phyloP scores from a whole-genome alignment of 805 yeast species.

The Barnettozyma salicaria region DNA sequence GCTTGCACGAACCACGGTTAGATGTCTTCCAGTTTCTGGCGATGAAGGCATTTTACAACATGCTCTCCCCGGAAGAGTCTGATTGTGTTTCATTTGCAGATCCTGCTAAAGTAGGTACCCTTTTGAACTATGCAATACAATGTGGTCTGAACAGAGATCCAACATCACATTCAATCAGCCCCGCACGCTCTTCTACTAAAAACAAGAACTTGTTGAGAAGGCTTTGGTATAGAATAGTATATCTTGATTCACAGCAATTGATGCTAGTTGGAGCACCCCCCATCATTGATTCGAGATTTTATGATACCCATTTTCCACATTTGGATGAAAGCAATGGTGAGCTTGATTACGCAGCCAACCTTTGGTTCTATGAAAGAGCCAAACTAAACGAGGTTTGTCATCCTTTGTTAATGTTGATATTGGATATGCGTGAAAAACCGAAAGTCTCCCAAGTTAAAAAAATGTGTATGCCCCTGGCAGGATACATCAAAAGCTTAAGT shows the following conservation, averaged over 20 bases:
- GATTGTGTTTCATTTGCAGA: slow-evolving; percentile 19
- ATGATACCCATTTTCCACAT: slow-evolving; percentile 24
- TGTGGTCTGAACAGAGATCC: slow-evolving; percentile 24
- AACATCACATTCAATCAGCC: neutral
- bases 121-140: slow-evolving; percentile 20
- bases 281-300: slow-evolving; percentile 16
- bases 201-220: slow-evolving; percentile 21
- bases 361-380: slow-evolving; percentile 13
- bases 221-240: slow-evolving; percentile 21
- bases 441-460: slow-evolving; percentile 11
- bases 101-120: slow-evolving; percentile 17
- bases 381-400: slow-evolving; percentile 13
- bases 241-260: slow-evolving; percentile 19
- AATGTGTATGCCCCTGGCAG: slow-evolving; percentile 13
- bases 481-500: slow-evolving; percentile 2
- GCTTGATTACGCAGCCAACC: slow-evolving; percentile 18
- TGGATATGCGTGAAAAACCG: slow-evolving; percentile 18
- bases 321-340: slow-evolving; percentile 20
- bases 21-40: slow-evolving; percentile 20
- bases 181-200: slow-evolving; percentile 1
- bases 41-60: slow-evolving; percentile 15
- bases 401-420: slow-evolving; percentile 17
- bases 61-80: slow-evolving; percentile 22
- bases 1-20: slow-evolving; percentile 13
- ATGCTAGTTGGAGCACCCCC: slow-evolving; percentile 22